A percentile compares a stretch with the other conserved stretches of the same genome.
phyloP scores from a whole-genome alignment of 805 yeast species.

The Ogataea naganishii region DNA sequence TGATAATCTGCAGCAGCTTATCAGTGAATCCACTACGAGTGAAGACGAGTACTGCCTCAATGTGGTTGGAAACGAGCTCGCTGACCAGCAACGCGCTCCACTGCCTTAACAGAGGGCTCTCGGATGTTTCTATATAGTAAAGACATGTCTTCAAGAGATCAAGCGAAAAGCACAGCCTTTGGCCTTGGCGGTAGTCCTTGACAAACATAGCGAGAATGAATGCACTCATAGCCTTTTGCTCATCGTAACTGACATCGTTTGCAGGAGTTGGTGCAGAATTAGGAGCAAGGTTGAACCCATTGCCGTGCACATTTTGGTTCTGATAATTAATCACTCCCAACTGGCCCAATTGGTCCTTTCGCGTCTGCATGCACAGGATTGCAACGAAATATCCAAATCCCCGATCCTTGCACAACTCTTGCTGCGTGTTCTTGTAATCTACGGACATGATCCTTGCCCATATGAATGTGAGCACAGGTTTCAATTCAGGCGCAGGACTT shows the following conservation, averaged over 20 bases:
- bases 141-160: constrained; percentile 65
- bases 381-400: constrained; percentile 83
- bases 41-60: constrained; percentile 68
- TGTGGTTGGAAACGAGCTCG: constrained; percentile 63
- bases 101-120: constrained; percentile 79
- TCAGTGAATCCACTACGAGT: constrained; percentile 55
- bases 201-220: constrained; percentile 82
- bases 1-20: constrained; percentile 46
- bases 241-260: constrained; percentile 48
- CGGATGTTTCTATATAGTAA: constrained; percentile 59
- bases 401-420: constrained; percentile 83
- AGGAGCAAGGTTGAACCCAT: constrained; percentile 10
- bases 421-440: constrained; percentile 83
- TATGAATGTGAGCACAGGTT: constrained; percentile 88
- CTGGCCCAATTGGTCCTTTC: constrained; percentile 7
- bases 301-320: constrained; percentile 1
- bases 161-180: constrained; percentile 65
- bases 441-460: constrained; percentile 99
- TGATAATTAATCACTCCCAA: not conserved
- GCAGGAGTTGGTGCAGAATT: constrained; percentile 18
- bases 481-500: constrained; percentile 90
- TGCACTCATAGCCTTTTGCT: constrained; percentile 93
- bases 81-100: constrained; percentile 83
- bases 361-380: constrained; percentile 45
- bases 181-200: constrained; percentile 72